Evolutionary conservation across 2,329 filamentous ascomycete genomes (phyloP).

Genomic region (Paecilomyces formosus): DNA sequence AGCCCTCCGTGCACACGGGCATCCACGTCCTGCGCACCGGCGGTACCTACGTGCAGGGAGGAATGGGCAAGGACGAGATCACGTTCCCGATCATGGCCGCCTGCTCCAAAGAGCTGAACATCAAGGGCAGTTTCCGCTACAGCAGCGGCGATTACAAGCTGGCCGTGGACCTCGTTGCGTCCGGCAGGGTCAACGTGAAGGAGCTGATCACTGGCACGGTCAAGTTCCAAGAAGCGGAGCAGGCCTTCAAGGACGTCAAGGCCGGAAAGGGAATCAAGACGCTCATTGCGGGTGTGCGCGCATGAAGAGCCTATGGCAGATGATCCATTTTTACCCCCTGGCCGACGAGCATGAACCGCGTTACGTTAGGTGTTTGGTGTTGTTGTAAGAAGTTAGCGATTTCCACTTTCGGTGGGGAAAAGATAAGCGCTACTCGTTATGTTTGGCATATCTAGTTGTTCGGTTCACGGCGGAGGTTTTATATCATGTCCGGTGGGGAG

Average conservation of each 20-base stretch:
- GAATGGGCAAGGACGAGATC: conserved; percentile 85
- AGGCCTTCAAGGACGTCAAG: conserved; percentile 81
- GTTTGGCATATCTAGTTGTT: too few relatives aligned
- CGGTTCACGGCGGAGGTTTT: background rate
- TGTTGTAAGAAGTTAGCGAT: background rate
- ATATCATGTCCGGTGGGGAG: background rate
- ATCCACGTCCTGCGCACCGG: conserved; percentile 64
- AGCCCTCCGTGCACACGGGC: conserved; percentile 67
- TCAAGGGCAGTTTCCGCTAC: conserved; percentile 86
- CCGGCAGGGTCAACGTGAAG: conserved; percentile 66
- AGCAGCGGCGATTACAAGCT: conserved; percentile 79
- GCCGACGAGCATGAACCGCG: background rate
- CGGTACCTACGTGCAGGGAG: conserved; percentile 75
- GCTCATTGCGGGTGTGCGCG: conserved; percentile 34
- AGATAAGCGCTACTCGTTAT: background rate
- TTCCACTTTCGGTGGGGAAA: background rate
- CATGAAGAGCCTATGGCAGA: too few relatives aligned
- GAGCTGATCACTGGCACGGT: conserved; percentile 71
- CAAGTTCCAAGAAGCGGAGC: conserved; percentile 71
- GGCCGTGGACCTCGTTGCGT: conserved; percentile 67
- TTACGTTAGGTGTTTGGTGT: background rate
- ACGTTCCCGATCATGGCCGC: conserved; percentile 86
- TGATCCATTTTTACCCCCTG: too few relatives aligned
- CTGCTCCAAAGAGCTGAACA: conserved; percentile 81
- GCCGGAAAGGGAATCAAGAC: conserved; percentile 58